A percentile compares a stretch with the other conserved stretches of the same genome.
Evolutionary conservation across 192 early-diverging fungal species (phyloP).

Genomic region (Podila horticola): DNA sequence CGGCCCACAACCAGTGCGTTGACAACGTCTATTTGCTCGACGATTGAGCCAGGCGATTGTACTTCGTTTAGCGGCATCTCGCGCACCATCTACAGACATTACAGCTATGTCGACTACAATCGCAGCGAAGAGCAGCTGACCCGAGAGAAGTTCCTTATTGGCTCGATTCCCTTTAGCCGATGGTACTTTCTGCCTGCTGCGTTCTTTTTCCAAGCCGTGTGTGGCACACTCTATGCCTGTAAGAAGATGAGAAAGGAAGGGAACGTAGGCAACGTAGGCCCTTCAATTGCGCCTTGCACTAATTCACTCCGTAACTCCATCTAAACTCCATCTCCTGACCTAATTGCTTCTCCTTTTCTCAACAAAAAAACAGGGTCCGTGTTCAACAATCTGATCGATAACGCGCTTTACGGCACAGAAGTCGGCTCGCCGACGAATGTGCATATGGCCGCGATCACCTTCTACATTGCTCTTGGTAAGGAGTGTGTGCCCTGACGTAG

Average conservation of each 20-base stretch:
- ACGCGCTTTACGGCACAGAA: constrained; percentile 36
- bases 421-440: constrained; percentile 28
- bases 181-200: constrained; percentile 70
- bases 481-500: not conserved
- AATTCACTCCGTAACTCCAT: too few species aligned
- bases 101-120: constrained; percentile 32
- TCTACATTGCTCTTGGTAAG: constrained; percentile 64
- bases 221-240: constrained; percentile 73
- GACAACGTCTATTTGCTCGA: constrained; percentile 44
- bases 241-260: not conserved
- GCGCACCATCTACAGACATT: constrained; percentile 37
- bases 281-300: too few species aligned
- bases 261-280: too few species aligned
- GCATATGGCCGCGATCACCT: constrained; percentile 65
- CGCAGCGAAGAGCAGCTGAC: constrained; percentile 34
- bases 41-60: constrained; percentile 25
- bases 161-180: constrained; percentile 58
- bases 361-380: constrained; percentile 54
- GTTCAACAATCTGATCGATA: constrained; percentile 70
- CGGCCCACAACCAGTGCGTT: constrained; percentile 24
- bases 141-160: constrained; percentile 44
- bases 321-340: not conserved
- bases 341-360: not conserved
- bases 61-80: constrained; percentile 26
- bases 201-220: constrained; percentile 69